These are phyloP conservation scores for Cyberlindnera euphorbiiphila DNA, from an alignment of 805 yeast genomes.

Conservation along the genomic window DNA sequence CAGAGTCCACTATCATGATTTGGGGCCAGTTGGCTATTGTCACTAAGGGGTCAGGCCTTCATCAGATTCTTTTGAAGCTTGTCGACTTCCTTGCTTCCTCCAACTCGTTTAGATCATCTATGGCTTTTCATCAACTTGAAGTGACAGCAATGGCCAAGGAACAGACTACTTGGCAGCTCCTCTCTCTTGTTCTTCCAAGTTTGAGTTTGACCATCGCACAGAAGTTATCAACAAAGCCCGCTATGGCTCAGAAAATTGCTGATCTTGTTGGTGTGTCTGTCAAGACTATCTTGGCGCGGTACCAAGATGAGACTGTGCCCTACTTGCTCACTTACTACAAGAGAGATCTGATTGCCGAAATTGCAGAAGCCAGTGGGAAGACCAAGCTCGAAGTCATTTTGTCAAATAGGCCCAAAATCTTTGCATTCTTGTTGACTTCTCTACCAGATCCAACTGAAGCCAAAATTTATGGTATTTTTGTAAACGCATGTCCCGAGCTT, in stretches of 20 bases:
- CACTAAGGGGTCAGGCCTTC: constrained; percentile 63
- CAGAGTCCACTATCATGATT: constrained; percentile 55
- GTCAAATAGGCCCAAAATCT: constrained; percentile 45
- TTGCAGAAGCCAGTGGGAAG: constrained; percentile 47
- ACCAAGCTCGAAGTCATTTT: constrained; percentile 45
- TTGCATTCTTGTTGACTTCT: constrained; percentile 56
- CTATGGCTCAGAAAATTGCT: constrained; percentile 55
- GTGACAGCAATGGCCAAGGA: constrained; percentile 52
- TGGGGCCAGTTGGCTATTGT: constrained; percentile 65
- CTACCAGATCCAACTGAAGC: constrained; percentile 44
- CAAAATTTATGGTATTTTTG: constrained; percentile 49
- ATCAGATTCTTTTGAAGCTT: constrained; percentile 59
- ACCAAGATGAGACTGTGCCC: constrained; percentile 74
- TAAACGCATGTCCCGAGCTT: constrained; percentile 49
- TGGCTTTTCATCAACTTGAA: constrained; percentile 63
- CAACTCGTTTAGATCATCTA: constrained; percentile 61
- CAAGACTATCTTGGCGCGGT: constrained; percentile 60
- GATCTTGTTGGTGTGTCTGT: constrained; percentile 61
- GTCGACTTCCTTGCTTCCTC: constrained; percentile 62
- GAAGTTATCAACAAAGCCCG: constrained; percentile 44
- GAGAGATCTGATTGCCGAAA: constrained; percentile 54
- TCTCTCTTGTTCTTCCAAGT: constrained; percentile 76
- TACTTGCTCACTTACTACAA: constrained; percentile 64
- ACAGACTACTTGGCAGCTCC: constrained; percentile 71
- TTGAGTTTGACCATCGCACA: constrained; percentile 62